Evolutionary conservation across 805 yeast species (phyloP).

Genomic region (Kazachstania africana): DNA sequence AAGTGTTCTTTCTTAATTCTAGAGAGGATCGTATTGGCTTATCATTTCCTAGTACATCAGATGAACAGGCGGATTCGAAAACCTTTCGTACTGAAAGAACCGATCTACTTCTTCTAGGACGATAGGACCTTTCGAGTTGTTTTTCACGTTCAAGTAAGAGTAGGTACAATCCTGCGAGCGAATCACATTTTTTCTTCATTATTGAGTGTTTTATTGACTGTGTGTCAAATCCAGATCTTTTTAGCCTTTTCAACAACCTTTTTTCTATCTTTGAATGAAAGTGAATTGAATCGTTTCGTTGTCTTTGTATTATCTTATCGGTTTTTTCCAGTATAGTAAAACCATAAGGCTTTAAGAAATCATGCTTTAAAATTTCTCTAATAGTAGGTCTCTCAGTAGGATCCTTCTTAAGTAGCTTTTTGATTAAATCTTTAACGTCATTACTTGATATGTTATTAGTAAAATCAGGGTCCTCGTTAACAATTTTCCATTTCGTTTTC

Average conservation of each 20-base stretch:
- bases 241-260: conserved; percentile 45
- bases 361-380: conserved; percentile 38
- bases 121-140: conserved; percentile 18
- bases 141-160: conserved; percentile 42
- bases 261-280: conserved; percentile 55
- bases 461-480: conserved; percentile 54
- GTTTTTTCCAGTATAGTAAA: conserved; percentile 30
- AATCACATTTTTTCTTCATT: conserved; percentile 48
- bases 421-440: conserved; percentile 41
- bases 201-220: conserved; percentile 50
- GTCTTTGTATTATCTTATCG: conserved; percentile 27
- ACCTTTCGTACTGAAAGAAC: conserved; percentile 24
- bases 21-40: conserved; percentile 2
- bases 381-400: conserved; percentile 52
- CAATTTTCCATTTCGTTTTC: conserved; percentile 46
- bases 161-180: conserved; percentile 67
- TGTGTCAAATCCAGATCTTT: conserved; percentile 51
- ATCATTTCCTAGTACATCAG: conserved; percentile 2
- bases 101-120: conserved; percentile 28
- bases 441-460: conserved; percentile 32
- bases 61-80: conserved; percentile 10
- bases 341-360: conserved; percentile 39
- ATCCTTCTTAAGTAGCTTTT: conserved; percentile 48
- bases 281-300: conserved; percentile 29
- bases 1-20: conserved; percentile 6